phyloP scores from a whole-genome alignment of 371 early-diverging fungal genomes.

The Saksenaea oblongispora region DNA sequence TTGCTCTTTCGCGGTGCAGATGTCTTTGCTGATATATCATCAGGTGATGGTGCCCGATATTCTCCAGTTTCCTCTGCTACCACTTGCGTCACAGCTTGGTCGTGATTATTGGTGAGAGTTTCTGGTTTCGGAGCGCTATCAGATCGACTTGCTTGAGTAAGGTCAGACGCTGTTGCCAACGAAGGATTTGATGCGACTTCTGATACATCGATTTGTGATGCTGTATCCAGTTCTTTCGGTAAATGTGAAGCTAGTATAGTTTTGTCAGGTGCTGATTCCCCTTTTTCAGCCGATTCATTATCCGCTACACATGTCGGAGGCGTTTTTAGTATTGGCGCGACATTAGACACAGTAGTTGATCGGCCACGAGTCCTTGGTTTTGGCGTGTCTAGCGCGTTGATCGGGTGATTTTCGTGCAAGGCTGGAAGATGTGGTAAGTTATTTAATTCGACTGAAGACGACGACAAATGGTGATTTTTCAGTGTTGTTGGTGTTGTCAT shows the following conservation, averaged over 20 bases:
- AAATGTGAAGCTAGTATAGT: background rate
- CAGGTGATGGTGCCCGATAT: background rate
- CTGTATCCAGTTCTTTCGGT: too few species aligned
- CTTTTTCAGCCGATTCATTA: too few species aligned
- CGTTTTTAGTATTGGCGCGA: background rate
- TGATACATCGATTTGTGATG: too few species aligned
- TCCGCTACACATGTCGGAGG: background rate
- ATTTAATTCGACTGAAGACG: constrained; percentile 1
- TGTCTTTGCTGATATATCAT: background rate
- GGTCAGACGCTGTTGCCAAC: too few species aligned
- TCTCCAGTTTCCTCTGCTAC: background rate
- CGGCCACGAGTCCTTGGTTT: constrained; percentile 6
- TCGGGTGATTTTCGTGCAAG: background rate
- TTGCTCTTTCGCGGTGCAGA: background rate
- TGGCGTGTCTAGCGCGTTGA: background rate
- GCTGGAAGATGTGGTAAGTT: background rate
- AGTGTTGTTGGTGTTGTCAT: constrained; percentile 24
- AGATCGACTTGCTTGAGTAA: too few species aligned
- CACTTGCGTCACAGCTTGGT: background rate
- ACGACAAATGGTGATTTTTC: constrained; percentile 11
- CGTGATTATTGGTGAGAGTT: too few species aligned
- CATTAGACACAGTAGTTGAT: constrained; percentile 9
- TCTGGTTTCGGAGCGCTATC: too few species aligned
- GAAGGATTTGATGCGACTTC: too few species aligned
- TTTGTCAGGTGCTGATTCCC: background rate